Base-by-base conservation (phyloP, 192 early-diverging fungal genomes). In the Rhizophagus sp. region DNA sequence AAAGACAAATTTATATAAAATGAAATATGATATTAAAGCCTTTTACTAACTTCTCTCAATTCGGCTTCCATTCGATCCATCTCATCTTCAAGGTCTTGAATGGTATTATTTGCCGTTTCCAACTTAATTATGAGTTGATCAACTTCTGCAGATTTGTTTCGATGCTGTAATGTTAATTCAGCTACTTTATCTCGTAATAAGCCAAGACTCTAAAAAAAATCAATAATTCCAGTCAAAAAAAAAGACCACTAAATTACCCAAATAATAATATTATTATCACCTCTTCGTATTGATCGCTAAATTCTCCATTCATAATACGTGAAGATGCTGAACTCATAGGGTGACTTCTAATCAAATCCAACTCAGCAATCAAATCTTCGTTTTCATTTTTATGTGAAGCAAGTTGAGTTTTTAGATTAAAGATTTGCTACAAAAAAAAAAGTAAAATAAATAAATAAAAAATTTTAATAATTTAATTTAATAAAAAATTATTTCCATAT, bases 131-230 rank as follows among this genome's bases (percentile, higher is more conserved):
- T 64, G 47, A 89, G n/a, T 33, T 80, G 82, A 33, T 83, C 75
- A 64, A 86, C 81, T 27, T 87, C 83, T 41, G 72, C 75, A 11
- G 69, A 75, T 70, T 89, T 89, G 34, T 88, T 84, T 33, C 81
- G 76, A 1, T 87, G 44, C 77, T 89, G 84, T 6, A 71, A 73
- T n/a, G 84, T 83, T 7, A 87, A 52, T 50, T 87, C 83, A 2
- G 80, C 81, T 8, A 84, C 81, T 67, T 85, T 83, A 30, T 86
- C 78, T 65, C 80, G 80, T 30, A 84, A 57, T 24, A 80, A 62
- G 8, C 67, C 78, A 57, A 79, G 78, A 13, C 57, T 79, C 68
- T 78, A 78, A 19, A 33, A 52, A 1, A 50, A 19, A 22, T 7
- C 41, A 33, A 19, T 39, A 27, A 12, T 27, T 17, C 30, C 11